Conservation (phyloP, 148 eudicot genomes). For the Polygonum aviculare region DNA sequence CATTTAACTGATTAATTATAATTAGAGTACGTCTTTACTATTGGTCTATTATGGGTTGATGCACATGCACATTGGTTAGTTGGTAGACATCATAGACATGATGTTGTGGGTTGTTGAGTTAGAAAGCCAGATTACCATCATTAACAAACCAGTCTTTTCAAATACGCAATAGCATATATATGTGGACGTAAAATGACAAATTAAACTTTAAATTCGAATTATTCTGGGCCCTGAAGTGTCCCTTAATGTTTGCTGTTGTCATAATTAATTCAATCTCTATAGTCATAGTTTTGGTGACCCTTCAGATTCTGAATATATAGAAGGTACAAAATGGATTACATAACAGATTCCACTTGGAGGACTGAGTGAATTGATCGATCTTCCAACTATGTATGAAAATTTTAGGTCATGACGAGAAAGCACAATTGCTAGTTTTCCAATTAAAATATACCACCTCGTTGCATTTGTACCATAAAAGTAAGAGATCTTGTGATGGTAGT, state of each 20-base stretch:
- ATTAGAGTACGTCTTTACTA: not conserved
- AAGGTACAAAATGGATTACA: constrained; percentile 5
- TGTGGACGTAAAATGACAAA: not conserved
- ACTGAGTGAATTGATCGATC: not conserved
- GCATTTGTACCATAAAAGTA: not conserved
- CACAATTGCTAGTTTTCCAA: not conserved
- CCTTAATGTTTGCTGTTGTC: not conserved
- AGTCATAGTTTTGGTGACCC: not conserved
- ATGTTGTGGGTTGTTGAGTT: not conserved
- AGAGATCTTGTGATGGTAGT: constrained; percentile 4
- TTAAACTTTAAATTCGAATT: not conserved
- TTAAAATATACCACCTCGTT: not conserved
- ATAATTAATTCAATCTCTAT: not conserved
- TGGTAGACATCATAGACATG: not conserved
- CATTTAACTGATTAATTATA: no score
- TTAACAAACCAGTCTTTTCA: not conserved
- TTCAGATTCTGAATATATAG: constrained; percentile 7
- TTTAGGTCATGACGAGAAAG: constrained; percentile 8
- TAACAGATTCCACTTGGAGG: not conserved
- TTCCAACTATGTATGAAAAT: not conserved
- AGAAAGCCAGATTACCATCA: constrained; percentile 5
- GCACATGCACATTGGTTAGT: not conserved
- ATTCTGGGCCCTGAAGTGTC: not conserved
- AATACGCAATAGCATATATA: not conserved
- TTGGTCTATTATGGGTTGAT: not conserved